Evolutionary conservation across 2,329 filamentous ascomycete species (phyloP).

Genomic region (Phoma sp.): DNA sequence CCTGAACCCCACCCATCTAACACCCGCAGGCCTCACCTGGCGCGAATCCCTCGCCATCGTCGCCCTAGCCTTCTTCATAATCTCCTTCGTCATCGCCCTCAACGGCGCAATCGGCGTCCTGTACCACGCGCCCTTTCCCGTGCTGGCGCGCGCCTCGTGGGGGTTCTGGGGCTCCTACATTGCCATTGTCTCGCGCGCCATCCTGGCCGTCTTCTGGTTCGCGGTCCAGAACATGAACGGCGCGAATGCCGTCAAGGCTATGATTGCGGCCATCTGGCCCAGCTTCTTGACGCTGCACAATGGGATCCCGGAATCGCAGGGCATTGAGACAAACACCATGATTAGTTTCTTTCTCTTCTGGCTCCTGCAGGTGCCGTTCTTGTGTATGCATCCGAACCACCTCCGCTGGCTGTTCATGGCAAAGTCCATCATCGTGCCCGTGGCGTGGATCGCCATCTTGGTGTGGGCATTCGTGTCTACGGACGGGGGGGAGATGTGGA

Average conservation of each 20-base stretch:
- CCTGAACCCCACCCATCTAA: neutral
- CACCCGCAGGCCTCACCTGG: conserved; percentile 57
- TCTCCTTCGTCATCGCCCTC: conserved; percentile 65
- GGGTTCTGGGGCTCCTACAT: conserved; percentile 65
- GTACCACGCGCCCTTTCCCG: conserved; percentile 62
- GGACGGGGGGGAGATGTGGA: conserved; percentile 59
- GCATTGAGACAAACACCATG: conserved; percentile 64
- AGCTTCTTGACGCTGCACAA: conserved; percentile 62
- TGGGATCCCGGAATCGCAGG: conserved; percentile 56
- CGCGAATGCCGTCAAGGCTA: conserved; percentile 59
- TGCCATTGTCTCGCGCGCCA: conserved; percentile 59
- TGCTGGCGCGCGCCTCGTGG: conserved; percentile 62
- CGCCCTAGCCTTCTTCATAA: conserved; percentile 59
- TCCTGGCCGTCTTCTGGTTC: conserved; percentile 67
- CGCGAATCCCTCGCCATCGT: conserved; percentile 62
- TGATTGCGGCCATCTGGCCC: conserved; percentile 65
- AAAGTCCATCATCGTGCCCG: conserved; percentile 57
- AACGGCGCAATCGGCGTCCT: conserved; percentile 60
- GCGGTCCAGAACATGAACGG: conserved; percentile 71
- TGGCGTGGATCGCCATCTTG: conserved; percentile 67
- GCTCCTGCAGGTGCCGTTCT: conserved; percentile 60
- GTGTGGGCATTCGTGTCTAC: conserved; percentile 67
- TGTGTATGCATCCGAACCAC: conserved; percentile 63
- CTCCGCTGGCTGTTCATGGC: conserved; percentile 61
- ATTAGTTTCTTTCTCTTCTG: conserved; percentile 65